Percentiles rank a stretch among this genome's conserved stretches.
These are phyloP conservation scores for Fraxinus greggii DNA, from an alignment of 305 asterid species.

Conservation along the genomic window DNA sequence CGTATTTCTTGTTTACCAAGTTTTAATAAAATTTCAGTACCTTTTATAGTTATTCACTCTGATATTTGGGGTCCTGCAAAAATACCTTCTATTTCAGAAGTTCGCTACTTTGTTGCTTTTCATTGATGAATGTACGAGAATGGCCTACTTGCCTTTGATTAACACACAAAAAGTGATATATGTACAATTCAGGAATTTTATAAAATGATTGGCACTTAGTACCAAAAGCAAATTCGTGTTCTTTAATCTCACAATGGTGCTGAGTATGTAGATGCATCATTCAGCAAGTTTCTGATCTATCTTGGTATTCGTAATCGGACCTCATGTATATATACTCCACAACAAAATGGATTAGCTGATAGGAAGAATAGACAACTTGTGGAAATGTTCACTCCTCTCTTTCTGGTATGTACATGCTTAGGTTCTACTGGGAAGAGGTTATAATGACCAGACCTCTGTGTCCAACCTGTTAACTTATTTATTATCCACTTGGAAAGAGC, in stretches of 20 bases:
- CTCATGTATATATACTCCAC: background rate
- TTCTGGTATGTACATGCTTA: slow-evolving; percentile 13
- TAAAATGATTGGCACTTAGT: background rate
- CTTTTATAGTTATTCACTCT: background rate
- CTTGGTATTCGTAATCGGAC: background rate
- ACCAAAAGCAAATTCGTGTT: background rate
- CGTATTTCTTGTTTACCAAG: background rate
- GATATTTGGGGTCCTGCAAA: background rate
- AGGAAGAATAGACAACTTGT: background rate
- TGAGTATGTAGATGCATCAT: background rate
- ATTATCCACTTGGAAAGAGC: too few relatives aligned
- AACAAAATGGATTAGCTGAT: background rate
- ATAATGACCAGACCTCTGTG: too few relatives aligned
- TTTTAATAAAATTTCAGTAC: background rate
- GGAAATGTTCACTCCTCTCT: slow-evolving; percentile 1
- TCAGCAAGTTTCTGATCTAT: background rate
- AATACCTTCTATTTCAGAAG: background rate
- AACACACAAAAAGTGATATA: background rate
- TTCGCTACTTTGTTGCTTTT: slow-evolving; percentile 1
- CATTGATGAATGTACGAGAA: slow-evolving; percentile 6
- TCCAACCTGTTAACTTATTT: too few relatives aligned
- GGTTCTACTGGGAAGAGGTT: slow-evolving; percentile 14
- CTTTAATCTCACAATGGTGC: background rate
- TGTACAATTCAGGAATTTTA: background rate
- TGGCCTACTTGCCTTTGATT: background rate